Conservation (phyloP, 1,139 yeast genomes). For the Saccharomyces hybrid region DNA sequence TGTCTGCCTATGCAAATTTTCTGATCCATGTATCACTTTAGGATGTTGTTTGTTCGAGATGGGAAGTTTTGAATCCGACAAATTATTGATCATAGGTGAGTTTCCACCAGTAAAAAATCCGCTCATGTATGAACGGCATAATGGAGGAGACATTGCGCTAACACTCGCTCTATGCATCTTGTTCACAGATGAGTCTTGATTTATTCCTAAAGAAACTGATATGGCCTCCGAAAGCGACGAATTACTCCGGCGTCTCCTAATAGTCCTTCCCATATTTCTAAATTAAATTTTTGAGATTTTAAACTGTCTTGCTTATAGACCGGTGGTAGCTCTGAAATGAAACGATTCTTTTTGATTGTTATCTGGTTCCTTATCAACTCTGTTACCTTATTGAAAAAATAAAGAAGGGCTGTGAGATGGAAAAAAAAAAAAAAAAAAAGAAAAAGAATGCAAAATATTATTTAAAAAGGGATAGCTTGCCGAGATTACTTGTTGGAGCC, state of each 20-base stretch:
- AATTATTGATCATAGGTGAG: slow-evolving; percentile 4
- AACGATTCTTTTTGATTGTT: not conserved
- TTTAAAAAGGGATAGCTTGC: not conserved
- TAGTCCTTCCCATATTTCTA: not conserved
- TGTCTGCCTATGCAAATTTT: slow-evolving; percentile 32
- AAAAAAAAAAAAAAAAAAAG: not conserved
- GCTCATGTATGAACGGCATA: slow-evolving; percentile 35
- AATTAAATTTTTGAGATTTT: not conserved
- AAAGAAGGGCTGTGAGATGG: not conserved
- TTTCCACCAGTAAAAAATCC: slow-evolving; percentile 17
- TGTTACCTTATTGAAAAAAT: not conserved
- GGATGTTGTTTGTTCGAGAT: slow-evolving; percentile 9
- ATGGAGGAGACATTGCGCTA: slow-evolving; percentile 1
- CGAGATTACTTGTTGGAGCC: not conserved
- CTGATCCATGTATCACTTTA: slow-evolving; percentile 26
- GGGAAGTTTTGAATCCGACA: slow-evolving; percentile 6
- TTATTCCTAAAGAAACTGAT: slow-evolving; percentile 27
- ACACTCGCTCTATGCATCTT: not conserved
- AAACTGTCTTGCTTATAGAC: not conserved
- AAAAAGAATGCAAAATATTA: not conserved
- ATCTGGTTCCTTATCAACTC: not conserved
- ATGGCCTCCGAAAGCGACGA: slow-evolving; percentile 24
- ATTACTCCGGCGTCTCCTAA: slow-evolving; percentile 1
- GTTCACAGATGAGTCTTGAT: slow-evolving; percentile 8
- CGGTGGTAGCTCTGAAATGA: not conserved